Evolutionary conservation across 306 rosid genomes (phyloP).

Genomic region (Vigna trinervia): DNA sequence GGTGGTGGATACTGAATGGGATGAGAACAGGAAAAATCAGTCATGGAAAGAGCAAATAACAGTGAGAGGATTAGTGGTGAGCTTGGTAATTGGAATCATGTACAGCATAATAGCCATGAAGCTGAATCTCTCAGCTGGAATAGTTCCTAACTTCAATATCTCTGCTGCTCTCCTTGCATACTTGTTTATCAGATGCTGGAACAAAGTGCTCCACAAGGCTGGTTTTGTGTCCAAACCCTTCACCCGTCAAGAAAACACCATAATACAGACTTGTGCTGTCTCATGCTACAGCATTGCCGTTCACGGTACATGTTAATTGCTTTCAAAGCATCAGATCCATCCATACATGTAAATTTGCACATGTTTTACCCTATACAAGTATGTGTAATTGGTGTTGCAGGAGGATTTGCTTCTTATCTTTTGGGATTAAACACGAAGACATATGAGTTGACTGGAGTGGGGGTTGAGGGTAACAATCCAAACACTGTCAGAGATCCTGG

Average conservation of each 20-base stretch:
- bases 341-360: neutral
- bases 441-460: constrained; percentile 66
- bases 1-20: neutral
- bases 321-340: neutral
- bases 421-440: constrained; percentile 69
- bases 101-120: constrained; percentile 78
- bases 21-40: constrained; percentile 13
- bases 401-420: constrained; percentile 80
- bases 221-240: constrained; percentile 69
- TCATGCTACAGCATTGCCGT: constrained; percentile 74
- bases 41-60: constrained; percentile 71
- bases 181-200: constrained; percentile 66
- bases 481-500: constrained; percentile 65
- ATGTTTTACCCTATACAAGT: neutral
- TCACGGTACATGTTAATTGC: constrained; percentile 54
- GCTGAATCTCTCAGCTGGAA: constrained; percentile 74
- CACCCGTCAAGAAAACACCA: constrained; percentile 81
- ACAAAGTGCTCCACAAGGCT: constrained; percentile 51
- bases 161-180: constrained; percentile 80
- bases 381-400: constrained; percentile 37
- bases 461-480: constrained; percentile 63
- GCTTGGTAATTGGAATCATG: constrained; percentile 59
- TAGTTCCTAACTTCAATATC: constrained; percentile 72
- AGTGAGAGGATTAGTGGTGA: constrained; percentile 63
- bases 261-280: constrained; percentile 75